A percentile compares a stretch with the other conserved stretches of the same genome.
phyloP scores from a whole-genome alignment of 768 basidiomycete species.

The Kwoniella sp. region DNA sequence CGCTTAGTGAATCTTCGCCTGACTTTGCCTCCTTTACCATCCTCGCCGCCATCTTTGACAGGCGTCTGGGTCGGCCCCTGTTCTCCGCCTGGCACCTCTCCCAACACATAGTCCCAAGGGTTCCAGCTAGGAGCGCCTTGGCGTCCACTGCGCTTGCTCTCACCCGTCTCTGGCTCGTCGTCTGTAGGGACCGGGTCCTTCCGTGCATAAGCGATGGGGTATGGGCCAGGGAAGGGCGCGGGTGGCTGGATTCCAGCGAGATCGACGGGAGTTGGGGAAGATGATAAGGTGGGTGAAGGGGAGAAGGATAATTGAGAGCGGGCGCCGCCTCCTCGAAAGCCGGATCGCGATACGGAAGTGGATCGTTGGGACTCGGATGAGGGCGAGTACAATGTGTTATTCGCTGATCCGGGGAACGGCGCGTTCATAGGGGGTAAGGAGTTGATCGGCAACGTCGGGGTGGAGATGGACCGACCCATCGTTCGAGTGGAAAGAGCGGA shows the following conservation, averaged over 20 bases:
- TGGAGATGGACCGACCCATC: slow-evolving; percentile 27
- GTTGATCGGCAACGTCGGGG: slow-evolving; percentile 13
- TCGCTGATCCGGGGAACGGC: background rate
- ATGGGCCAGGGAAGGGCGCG: slow-evolving; percentile 28
- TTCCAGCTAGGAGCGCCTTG: slow-evolving; percentile 33
- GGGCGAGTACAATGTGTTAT: slow-evolving; percentile 17
- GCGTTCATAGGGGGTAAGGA: slow-evolving; percentile 6
- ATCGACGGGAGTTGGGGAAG: slow-evolving; percentile 19
- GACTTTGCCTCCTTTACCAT: slow-evolving; percentile 22
- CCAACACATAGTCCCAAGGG: slow-evolving; percentile 38
- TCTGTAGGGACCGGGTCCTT: slow-evolving; percentile 32
- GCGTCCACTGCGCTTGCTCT: slow-evolving; percentile 15
- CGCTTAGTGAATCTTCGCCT: slow-evolving; percentile 32
- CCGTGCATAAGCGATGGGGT: slow-evolving; percentile 24
- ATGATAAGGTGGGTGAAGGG: slow-evolving; percentile 19
- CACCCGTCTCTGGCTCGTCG: slow-evolving; percentile 17
- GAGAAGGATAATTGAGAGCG: slow-evolving; percentile 16
- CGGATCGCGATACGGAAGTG: slow-evolving; percentile 13
- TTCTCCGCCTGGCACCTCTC: slow-evolving; percentile 23
- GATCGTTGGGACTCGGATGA: slow-evolving; percentile 19
- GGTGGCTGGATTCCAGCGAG: slow-evolving; percentile 34
- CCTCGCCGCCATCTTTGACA: slow-evolving; percentile 19
- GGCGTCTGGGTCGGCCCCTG: slow-evolving; percentile 19
- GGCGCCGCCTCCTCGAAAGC: background rate
- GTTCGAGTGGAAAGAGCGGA: slow-evolving; percentile 15